phyloP scores from a whole-genome alignment of 2,329 filamentous ascomycete species.

The Fusarium torulosum region DNA sequence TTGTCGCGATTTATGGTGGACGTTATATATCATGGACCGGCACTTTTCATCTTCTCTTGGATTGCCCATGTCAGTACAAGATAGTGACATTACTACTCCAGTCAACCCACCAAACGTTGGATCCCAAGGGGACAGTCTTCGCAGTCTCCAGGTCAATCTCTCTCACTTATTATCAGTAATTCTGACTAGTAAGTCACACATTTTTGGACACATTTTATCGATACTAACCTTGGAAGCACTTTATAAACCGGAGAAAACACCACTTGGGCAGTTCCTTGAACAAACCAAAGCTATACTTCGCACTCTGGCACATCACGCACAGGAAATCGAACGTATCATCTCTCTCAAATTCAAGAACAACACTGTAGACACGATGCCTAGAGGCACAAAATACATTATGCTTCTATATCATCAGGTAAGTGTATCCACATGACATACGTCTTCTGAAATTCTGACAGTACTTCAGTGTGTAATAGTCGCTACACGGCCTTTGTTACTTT shows the following conservation, averaged over 20 bases:
- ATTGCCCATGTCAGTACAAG: slow-evolving; percentile 54
- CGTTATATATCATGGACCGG: slow-evolving; percentile 56
- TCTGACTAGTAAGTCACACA: slow-evolving; percentile 48
- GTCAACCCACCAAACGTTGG: slow-evolving; percentile 46
- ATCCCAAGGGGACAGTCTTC: slow-evolving; percentile 48
- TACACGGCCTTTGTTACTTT: slow-evolving; percentile 55
- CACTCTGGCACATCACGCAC: slow-evolving; percentile 53
- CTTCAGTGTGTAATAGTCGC: slow-evolving; percentile 55
- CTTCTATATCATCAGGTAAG: slow-evolving; percentile 56
- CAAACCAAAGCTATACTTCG: slow-evolving; percentile 54
- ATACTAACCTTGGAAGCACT: slow-evolving; percentile 46
- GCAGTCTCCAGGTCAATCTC: slow-evolving; percentile 54
- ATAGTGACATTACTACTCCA: slow-evolving; percentile 55
- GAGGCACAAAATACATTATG: slow-evolving; percentile 54
- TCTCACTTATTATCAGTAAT: slow-evolving; percentile 54
- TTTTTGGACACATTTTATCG: rapidly evolving
- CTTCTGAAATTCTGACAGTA: rapidly evolving
- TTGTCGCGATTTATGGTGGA: slow-evolving; percentile 58
- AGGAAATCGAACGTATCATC: slow-evolving; percentile 56
- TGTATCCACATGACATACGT: rapidly evolving
- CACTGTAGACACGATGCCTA: slow-evolving; percentile 53
- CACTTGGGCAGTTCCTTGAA: slow-evolving; percentile 53
- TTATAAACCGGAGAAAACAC: slow-evolving; percentile 53
- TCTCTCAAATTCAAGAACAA: slow-evolving; percentile 51
- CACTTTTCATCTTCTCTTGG: slow-evolving; percentile 57